These are phyloP conservation scores for Sanghuangporus weigelae DNA, from an alignment of 1,284 basidiomycete species.

Conservation along the genomic window DNA sequence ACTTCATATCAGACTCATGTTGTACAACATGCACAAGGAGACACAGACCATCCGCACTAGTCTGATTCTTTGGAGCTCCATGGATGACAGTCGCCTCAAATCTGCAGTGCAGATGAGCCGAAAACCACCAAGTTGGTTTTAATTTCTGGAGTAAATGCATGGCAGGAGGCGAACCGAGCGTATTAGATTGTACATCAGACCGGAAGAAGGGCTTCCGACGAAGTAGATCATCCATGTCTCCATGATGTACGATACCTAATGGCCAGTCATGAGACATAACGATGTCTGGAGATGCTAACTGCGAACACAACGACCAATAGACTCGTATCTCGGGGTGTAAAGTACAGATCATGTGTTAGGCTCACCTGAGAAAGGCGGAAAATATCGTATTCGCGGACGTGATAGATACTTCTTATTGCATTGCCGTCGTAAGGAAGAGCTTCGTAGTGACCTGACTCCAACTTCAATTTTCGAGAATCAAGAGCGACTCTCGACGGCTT, in stretches of 20 bases:
- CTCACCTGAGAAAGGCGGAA: slow-evolving; percentile 73
- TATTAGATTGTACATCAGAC: slow-evolving; percentile 65
- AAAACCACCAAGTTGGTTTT: slow-evolving; percentile 90
- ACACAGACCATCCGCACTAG: slow-evolving; percentile 7
- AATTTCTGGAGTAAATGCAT: slow-evolving; percentile 73
- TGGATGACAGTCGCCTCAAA: slow-evolving; percentile 71
- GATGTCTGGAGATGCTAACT: slow-evolving; percentile 64
- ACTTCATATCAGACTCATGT: background rate
- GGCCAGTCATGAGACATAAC: slow-evolving; percentile 99
- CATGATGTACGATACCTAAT: slow-evolving; percentile 76
- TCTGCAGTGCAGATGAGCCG: slow-evolving; percentile 90
- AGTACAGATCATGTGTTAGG: background rate
- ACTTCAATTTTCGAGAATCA: background rate
- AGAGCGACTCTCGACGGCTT: slow-evolving; percentile 22
- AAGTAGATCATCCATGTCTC: slow-evolving; percentile 65
- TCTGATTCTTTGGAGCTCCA: slow-evolving; percentile 13
- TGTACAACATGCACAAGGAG: background rate
- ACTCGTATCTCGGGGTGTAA: slow-evolving; percentile 15
- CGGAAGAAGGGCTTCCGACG: slow-evolving; percentile 80
- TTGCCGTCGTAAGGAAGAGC: slow-evolving; percentile 63
- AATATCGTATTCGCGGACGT: slow-evolving; percentile 85
- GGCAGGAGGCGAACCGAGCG: slow-evolving; percentile 87
- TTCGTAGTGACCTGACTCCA: slow-evolving; percentile 64
- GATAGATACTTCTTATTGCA: slow-evolving; percentile 83
- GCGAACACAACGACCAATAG: slow-evolving; percentile 5